Conservation (phyloP, 768 basidiomycete genomes). For the Scleroderma bovista region DNA sequence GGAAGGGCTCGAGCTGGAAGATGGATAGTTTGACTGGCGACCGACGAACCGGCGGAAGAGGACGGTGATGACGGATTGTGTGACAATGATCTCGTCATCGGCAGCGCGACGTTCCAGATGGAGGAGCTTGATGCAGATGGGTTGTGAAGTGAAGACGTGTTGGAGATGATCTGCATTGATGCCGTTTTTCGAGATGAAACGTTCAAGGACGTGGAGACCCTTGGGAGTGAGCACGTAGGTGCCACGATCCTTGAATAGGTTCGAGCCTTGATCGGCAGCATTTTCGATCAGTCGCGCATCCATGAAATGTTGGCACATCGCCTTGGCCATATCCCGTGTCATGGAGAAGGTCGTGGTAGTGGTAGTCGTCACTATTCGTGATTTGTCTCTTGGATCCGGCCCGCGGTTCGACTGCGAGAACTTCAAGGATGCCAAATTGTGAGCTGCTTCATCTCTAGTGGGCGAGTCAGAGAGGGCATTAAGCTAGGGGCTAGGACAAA, state of each 20-base stretch:
- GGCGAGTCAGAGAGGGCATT: slow-evolving; percentile 4
- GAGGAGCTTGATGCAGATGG: slow-evolving; percentile 95
- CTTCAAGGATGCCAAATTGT: slow-evolving; percentile 90
- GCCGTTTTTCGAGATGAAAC: slow-evolving; percentile 99
- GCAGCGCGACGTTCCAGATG: slow-evolving; percentile 89
- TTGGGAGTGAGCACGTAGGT: slow-evolving; percentile 95
- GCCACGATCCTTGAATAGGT: slow-evolving; percentile 96
- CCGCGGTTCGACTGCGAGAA: slow-evolving; percentile 99
- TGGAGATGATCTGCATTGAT: slow-evolving; percentile 93
- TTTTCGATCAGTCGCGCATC: slow-evolving; percentile 97
- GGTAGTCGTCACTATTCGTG: slow-evolving; percentile 97
- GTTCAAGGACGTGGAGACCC: slow-evolving; percentile 95
- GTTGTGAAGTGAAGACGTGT: slow-evolving; percentile 83
- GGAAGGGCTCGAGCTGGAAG: slow-evolving; percentile 38
- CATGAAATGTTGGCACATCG: slow-evolving; percentile 99
- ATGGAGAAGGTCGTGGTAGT: slow-evolving; percentile 99
- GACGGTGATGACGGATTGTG: slow-evolving; percentile 88
- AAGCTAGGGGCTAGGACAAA: slow-evolving; percentile 36
- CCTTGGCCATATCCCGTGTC: slow-evolving; percentile 99
- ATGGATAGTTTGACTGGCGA: slow-evolving; percentile 73
- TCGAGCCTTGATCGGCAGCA: slow-evolving; percentile 82
- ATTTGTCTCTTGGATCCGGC: slow-evolving; percentile 96
- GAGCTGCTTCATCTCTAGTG: slow-evolving; percentile 85
- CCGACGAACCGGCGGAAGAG: slow-evolving; percentile 96
- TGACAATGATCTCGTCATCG: slow-evolving; percentile 98